Base-by-base conservation (phyloP, 176 grass and related monocot species). In the Bromus sterilis region DNA sequence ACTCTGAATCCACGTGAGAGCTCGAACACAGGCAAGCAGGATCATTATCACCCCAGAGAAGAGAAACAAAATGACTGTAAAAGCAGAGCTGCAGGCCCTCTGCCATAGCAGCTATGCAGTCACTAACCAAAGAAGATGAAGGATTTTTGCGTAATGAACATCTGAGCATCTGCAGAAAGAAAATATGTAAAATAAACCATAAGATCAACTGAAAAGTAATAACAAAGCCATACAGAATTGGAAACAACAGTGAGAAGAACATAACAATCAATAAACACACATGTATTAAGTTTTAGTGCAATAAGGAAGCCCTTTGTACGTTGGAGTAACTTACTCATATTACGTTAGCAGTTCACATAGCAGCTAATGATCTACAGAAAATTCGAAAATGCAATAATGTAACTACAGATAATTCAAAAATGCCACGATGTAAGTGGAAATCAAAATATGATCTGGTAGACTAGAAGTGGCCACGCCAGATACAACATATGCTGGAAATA, bases 71-170 rank as follows among this genome's bases (percentile, higher is more conserved):
- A 85, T 93, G 81, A 39, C 66, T 83, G 72, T 98, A 93, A 64
- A 89, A 89, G 63, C 70, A 82, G 67, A 73, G 78, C 65, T 98
- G 87, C 69, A 98, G 77, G 18, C 95, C 92, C 86, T 94, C 92
- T 33, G 92, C 83, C 92, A 98, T 89, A 61, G 86, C 92, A 70
- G 86, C 89, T 89, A 98, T 92, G 78, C 95, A 98, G 75, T 98
- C 92, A 82, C 78, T 89, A 81, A 94, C 92, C 64, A 98, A 81
- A 91, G 88, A 91, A 60, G 90, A 94, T 23, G 72, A 93, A 55
- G 88, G 92, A 66, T 76, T 92, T 87, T 78, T 98, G 37, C 78
- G 78, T 78, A 98, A 85, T 7, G 78, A 85, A 86, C 92, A 94
- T 86, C 95, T 82, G 60, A 94, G 91, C 85, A 94, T 92, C 94